Evolutionary conservation across 2,329 filamentous ascomycete species (phyloP), one percentile per base, ranked within the genome.

Genomic region (Clonostachys byssicola): DNA sequence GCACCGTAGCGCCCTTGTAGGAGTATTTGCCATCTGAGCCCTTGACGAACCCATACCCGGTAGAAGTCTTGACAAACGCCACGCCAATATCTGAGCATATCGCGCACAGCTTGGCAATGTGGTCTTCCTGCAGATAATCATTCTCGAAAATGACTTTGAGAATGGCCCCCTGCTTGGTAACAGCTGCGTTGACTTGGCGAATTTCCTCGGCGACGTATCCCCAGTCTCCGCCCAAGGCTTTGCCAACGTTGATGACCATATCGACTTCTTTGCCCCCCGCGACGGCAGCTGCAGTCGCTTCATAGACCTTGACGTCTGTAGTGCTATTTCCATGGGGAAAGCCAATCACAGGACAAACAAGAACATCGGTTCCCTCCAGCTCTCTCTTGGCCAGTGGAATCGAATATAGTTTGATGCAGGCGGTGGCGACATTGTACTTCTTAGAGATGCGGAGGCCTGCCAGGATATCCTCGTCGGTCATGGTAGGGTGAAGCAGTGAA

Each of bases 131-230:
- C 0, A 83, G 68, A 51, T 74, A 83, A 55, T 81, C 78, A 52
- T 80, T 83, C 54, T 84, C 79, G 47, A 84, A 83, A 43, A 83
- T 84, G 44, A 83, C 78, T 55, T 84, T 84, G 7, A 83, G 64
- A 1, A 70, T 64, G 0, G 70, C 75, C 0, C 70, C 71, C 7
- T 63, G 48, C n/a, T 58, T 55, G 1, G 57, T 55, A 4, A 81
- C 77, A 0, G 65, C 68, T 0, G 68, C 56, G 52, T 83, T 81
- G 51, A 84, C 61, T 33, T 59, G 55, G 1, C 60, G 56, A 43
- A 84, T 77, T 54, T 84, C 80, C 6, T 69, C 57, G 1, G 59
- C 54, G 12, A 83, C 77, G 51, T 81, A 83, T 7, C 67, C 67
- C 78, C 79, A 83, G 33, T 83, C 74, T 0, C 70, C 72, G 14